Base-by-base conservation (phyloP, 805 yeast species). In the Yamadazyma ubonensis region DNA sequence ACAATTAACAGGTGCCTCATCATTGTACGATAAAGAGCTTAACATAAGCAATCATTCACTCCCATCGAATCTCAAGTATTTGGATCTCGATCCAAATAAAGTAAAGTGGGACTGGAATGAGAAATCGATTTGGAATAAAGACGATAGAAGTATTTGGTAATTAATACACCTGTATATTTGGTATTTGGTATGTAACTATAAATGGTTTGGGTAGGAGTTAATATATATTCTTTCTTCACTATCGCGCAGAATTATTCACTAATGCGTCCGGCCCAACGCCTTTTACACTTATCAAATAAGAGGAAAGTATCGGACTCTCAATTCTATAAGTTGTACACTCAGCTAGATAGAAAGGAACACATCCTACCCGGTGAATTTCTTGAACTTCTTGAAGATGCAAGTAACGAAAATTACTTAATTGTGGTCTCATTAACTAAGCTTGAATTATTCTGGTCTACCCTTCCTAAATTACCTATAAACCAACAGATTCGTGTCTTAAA, bases 301-400 rank as follows among this genome's bases (percentile, higher is more conserved):
- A 12, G 45, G 23, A 38, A 39, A 32, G 40, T 59, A 4, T 29
- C 62, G 7, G 43, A 50, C 26, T 54, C 52, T 36, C 50, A 51
- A 11, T 67, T 67, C 42, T 43, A 51, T 4, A 43, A 53, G 3
- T 49, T 67, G 12, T 57, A 52, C 41, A 48, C 50, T 29, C 68
- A 65, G 43, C 48, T 67, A 19, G 53, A 56, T 20, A 43, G 50
- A 11, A 43, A 42, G 14, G 39, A 42, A 2, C 41, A 54, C 3
- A 46, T 63, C 6, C 29, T 48, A 5, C 55, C 57, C 12, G 44
- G 50, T 15, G 63, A 65, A 30, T 60, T 52, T 22, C 48, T 56
- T n/a, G 43, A 44, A 16, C 44, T 66, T 3, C 45, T 65, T 10
- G 61, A 59, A 27, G 43, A 56, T 23, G 36, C 41, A 3, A 32